Conservation (phyloP, 2,329 filamentous ascomycete genomes). For the Trichothecium roseum region DNA sequence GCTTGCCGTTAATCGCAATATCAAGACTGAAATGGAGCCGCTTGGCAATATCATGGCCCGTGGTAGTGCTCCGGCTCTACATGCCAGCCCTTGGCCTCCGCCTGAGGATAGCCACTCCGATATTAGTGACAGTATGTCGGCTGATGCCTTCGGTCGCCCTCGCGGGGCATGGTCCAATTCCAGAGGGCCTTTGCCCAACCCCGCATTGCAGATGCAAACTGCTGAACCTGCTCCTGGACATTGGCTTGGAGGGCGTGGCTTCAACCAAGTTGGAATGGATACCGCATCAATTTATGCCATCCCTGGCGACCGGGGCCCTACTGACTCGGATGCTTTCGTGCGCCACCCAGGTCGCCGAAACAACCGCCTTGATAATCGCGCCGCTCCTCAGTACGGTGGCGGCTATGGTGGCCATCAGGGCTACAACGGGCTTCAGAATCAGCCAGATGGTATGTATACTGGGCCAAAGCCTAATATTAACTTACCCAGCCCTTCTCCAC, state of each 20-base stretch:
- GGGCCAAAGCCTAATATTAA: constrained; percentile 20
- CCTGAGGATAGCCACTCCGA: constrained; percentile 48
- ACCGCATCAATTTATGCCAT: constrained; percentile 23
- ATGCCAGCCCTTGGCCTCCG: constrained; percentile 40
- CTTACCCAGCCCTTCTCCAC: constrained; percentile 16
- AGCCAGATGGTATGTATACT: constrained; percentile 24
- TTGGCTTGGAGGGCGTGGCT: constrained; percentile 35
- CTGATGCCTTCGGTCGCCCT: constrained; percentile 39
- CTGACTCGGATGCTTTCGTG: constrained; percentile 37
- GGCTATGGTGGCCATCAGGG: constrained; percentile 20
- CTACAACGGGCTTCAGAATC: constrained; percentile 20
- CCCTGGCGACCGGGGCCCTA: constrained; percentile 33
- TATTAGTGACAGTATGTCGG: constrained; percentile 41
- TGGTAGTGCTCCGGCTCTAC: constrained; percentile 11
- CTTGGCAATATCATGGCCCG: constrained; percentile 11
- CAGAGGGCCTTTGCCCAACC: constrained; percentile 27
- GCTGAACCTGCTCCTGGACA: constrained; percentile 21
- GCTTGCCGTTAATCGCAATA: constrained; percentile 52
- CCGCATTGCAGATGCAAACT: constrained; percentile 23
- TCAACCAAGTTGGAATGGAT: constrained; percentile 30
- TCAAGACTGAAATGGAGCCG: constrained; percentile 37
- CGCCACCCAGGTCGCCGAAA: constrained; percentile 33
- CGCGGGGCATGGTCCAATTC: constrained; percentile 46
- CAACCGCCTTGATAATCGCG: constrained; percentile 36
- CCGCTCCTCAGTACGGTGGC: constrained; percentile 20